Evolutionary conservation across 371 early-diverging fungal genomes (phyloP), one percentile per base, ranked within the genome.

Genomic region (Mucor piriformis): DNA sequence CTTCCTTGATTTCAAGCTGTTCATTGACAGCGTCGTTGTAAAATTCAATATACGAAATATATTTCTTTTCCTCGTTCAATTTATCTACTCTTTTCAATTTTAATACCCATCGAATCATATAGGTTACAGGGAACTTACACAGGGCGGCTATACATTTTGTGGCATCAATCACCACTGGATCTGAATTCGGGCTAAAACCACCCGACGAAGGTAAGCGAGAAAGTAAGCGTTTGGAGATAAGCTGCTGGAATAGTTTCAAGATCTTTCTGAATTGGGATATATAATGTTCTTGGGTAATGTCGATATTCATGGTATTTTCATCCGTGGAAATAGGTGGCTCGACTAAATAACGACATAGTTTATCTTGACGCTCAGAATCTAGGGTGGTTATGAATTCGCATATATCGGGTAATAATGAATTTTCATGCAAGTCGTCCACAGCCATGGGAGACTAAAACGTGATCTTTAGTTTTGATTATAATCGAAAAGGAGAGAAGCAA

Each of bases 21-120:
- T 88, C 92, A 59, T 92, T 91, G 16, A 93, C 77, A 0, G 83
- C 70, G 23, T 82, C 84, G 59, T 91, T 92, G 67, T 93, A 93
- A 57, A 93, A 93, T 6, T 72, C 77, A 3, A 81, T 69, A 46
- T 81, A 87, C 0, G 73, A 57, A 12, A 85, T 72, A 32, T 82
- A 61, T 18, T 64, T 53, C n/a, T 69, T 56, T 12, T 70, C 18
- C 46, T 83, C 79, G 54, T 88, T 88, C 21, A 75, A 29, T 13
- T 73, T 55, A 65, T 78, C 83, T 83, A 58, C 35, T 12, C 29
- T 24, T 35, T 11, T 25, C 15, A 29, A 2, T 33, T 23, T 29
- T 27, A 13, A 8, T 3, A 24, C 24, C 7, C 18, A 15, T 20
- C 15, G 21, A 11, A 20, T 42, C 11, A 23, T 2, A 2, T 2